Evolutionary conservation across 257 asterid species (phyloP).

Genomic region (Nicotiana otophora): DNA sequence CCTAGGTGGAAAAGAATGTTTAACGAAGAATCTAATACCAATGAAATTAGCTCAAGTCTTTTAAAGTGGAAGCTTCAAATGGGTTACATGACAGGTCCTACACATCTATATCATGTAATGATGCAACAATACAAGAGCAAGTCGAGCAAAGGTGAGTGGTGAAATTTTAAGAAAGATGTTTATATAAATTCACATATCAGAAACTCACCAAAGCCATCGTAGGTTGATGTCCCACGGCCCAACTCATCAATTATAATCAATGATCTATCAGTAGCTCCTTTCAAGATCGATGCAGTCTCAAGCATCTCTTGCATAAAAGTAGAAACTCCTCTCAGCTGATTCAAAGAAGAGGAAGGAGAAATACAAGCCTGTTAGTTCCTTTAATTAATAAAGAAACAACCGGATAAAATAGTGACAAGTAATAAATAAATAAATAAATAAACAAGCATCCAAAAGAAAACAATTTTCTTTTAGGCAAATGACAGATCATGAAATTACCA

Average conservation of each 20-base stretch:
- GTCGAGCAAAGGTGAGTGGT: not conserved
- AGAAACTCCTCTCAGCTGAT: conserved; percentile 91
- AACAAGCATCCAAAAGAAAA: not conserved
- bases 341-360: conserved; percentile 13
- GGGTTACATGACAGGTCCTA: not conserved
- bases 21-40: not conserved
- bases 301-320: conserved; percentile 99
- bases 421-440: not conserved
- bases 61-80: not conserved
- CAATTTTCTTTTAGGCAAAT: not conserved
- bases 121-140: not conserved
- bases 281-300: conserved; percentile 97
- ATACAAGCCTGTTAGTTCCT: conserved; percentile 4
- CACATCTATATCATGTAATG: not conserved
- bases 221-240: conserved; percentile 98
- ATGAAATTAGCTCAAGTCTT: not conserved
- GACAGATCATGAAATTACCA: not conserved
- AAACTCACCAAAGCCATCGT: conserved; percentile 96
- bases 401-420: not conserved
- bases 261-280: conserved; percentile 88
- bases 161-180: not conserved
- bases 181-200: not conserved
- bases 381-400: not conserved
- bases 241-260: conserved; percentile 87
- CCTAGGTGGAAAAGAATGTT: not conserved